Evolutionary conservation across 345 rosid species (phyloP).

Genomic region (Salix koriyanagi): DNA sequence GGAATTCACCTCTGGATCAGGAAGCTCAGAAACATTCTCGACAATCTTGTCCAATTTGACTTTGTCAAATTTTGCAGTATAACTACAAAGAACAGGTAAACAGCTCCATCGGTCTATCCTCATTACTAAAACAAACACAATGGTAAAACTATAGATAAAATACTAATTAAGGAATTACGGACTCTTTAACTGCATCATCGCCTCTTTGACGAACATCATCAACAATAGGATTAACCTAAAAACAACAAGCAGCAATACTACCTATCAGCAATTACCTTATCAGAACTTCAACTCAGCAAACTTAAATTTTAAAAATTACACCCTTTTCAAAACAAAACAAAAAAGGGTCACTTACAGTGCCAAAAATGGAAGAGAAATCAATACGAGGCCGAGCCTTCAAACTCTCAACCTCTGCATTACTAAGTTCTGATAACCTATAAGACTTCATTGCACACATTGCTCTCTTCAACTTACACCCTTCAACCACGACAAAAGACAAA

Average conservation of each 20-base stretch:
- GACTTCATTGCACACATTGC: constrained; percentile 62
- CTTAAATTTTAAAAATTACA: too few species aligned
- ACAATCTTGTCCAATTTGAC: constrained; percentile 54
- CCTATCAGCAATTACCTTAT: too few species aligned
- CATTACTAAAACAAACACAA: background rate
- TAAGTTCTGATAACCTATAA: constrained; percentile 62
- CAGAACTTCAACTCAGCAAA: too few species aligned
- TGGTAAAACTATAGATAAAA: background rate
- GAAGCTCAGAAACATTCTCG: constrained; percentile 61
- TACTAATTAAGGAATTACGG: constrained; percentile 20
- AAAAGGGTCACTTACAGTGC: constrained; percentile 31
- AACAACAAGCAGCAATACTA: background rate
- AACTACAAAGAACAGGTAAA: constrained; percentile 37
- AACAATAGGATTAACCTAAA: constrained; percentile 69
- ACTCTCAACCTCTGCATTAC: constrained; percentile 42
- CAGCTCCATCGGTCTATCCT: too few species aligned
- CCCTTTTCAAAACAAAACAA: background rate
- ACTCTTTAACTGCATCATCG: constrained; percentile 84
- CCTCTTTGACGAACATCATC: constrained; percentile 74
- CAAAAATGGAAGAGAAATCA: constrained; percentile 74
- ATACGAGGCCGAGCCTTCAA: constrained; percentile 79
- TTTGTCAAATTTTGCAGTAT: constrained; percentile 77
- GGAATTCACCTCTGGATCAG: constrained; percentile 55
- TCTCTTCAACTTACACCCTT: constrained; percentile 1
- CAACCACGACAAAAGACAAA: background rate